Conservation (phyloP, 2,329 filamentous ascomycete species). For the Mycogone perniciosa region DNA sequence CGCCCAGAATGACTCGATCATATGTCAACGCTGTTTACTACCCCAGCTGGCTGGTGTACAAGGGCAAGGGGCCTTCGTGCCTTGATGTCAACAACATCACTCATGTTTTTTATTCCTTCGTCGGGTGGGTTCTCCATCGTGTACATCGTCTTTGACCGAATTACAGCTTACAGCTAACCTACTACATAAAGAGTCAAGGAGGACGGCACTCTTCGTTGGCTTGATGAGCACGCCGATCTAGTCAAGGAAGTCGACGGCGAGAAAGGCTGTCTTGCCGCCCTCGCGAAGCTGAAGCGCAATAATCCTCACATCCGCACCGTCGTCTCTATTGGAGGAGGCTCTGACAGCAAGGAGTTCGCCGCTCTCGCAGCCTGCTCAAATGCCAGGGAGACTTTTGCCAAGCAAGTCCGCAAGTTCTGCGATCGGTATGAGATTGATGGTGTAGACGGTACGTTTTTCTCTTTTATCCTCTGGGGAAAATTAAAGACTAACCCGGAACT, state of each 20-base stretch:
- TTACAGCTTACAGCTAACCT: neutral
- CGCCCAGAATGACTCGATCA: neutral
- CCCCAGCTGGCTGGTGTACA: constrained; percentile 59
- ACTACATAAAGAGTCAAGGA: constrained; percentile 24
- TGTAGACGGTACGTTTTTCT: constrained; percentile 47
- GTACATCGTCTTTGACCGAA: neutral
- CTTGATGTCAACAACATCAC: constrained; percentile 51
- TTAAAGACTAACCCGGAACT: neutral
- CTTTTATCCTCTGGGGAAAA: neutral
- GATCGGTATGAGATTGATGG: constrained; percentile 55
- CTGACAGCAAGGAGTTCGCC: constrained; percentile 56
- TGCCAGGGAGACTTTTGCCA: constrained; percentile 48
- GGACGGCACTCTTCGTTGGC: constrained; percentile 34
- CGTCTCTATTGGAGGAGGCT: constrained; percentile 59
- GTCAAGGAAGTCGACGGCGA: constrained; percentile 54
- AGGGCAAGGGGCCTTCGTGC: constrained; percentile 51
- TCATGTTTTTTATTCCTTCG: constrained; percentile 61
- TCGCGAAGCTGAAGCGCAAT: constrained; percentile 50
- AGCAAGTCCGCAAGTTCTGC: constrained; percentile 47
- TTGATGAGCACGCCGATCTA: constrained; percentile 59
- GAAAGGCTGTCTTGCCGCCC: constrained; percentile 53
- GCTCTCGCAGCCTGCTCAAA: constrained; percentile 43
- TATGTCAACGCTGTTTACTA: constrained; percentile 48
- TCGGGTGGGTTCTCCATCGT: constrained; percentile 30
- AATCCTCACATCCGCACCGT: constrained; percentile 53